These are phyloP conservation scores for Apophysomyces trapeziformis DNA, from an alignment of 371 early-diverging fungal genomes.

Conservation along the genomic window DNA sequence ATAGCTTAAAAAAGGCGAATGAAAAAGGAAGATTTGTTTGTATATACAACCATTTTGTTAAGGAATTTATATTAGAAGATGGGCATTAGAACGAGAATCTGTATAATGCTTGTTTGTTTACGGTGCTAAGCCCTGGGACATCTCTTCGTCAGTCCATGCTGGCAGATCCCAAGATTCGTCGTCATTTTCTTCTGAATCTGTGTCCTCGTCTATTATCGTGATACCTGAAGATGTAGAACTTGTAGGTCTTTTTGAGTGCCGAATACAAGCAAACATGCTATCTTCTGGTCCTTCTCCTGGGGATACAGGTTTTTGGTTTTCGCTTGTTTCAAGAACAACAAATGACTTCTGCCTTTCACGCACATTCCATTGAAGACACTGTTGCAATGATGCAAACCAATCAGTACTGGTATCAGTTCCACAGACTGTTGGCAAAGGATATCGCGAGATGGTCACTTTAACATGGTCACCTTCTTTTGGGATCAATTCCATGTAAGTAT, in stretches of 20 bases:
- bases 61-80: no score
- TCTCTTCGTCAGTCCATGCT: conserved; percentile 35
- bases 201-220: not conserved
- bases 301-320: not conserved
- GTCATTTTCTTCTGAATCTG: conserved; percentile 14
- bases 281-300: not conserved
- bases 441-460: conserved; percentile 80
- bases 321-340: conserved; percentile 48
- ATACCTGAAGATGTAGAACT: not conserved
- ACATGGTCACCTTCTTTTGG: conserved; percentile 84
- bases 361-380: conserved; percentile 86
- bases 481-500: no score
- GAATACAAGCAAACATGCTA: conserved; percentile 26
- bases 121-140: not conserved
- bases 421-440: conserved; percentile 79
- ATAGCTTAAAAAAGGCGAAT: no score
- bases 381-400: conserved; percentile 73
- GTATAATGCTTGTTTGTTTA: no score
- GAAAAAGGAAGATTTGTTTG: no score
- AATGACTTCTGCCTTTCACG: conserved; percentile 78
- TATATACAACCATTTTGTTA: no score
- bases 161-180: conserved; percentile 14
- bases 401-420: conserved; percentile 51
- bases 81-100: no score
- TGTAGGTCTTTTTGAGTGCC: conserved; percentile 2